phyloP scores from a whole-genome alignment of 805 yeast species.

The Zygosaccharomyces siamensis region DNA sequence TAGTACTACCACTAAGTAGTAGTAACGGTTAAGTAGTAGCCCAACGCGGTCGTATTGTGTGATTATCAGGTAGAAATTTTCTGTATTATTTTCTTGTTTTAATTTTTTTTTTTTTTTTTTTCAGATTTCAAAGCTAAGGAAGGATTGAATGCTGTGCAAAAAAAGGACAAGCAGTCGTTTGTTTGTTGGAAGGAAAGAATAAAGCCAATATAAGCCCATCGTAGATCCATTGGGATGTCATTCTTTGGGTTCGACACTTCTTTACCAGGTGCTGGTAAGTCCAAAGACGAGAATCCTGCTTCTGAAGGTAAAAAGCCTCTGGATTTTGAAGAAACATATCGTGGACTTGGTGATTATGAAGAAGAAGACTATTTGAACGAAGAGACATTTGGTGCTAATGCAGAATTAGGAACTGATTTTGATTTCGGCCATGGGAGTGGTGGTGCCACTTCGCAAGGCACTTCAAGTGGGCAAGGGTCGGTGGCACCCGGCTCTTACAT shows the following conservation, averaged over 20 bases:
- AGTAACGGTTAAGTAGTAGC: conserved; percentile 5
- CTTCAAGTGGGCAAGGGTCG: conserved; percentile 24
- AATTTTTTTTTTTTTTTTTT: neutral
- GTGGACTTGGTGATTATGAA: conserved; percentile 65
- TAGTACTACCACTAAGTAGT: neutral
- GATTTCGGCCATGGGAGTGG: conserved; percentile 33
- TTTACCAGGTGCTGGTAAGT: conserved; percentile 9
- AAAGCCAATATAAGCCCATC: neutral
- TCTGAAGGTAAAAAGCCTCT: conserved; percentile 35
- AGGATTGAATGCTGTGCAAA: neutral
- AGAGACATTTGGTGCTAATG: conserved; percentile 33
- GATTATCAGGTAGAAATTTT: conserved; percentile 2
- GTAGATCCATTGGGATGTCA: conserved; percentile 23
- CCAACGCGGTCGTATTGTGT: conserved; percentile 5
- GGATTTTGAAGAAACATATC: conserved; percentile 82
- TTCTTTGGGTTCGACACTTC: conserved; percentile 36
- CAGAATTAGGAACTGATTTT: conserved; percentile 34
- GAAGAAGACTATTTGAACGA: conserved; percentile 55
- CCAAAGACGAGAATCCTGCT: conserved; percentile 5
- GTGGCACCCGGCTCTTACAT: conserved; percentile 39
- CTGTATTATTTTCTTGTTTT: too few relatives aligned
- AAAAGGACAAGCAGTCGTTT: neutral
- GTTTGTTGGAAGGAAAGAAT: too few relatives aligned
- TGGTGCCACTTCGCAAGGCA: neutral
- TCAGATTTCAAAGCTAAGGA: conserved; percentile 2